Conservation (phyloP, 139 green algal genomes). For the Tetratostichococcus sp. region DNA sequence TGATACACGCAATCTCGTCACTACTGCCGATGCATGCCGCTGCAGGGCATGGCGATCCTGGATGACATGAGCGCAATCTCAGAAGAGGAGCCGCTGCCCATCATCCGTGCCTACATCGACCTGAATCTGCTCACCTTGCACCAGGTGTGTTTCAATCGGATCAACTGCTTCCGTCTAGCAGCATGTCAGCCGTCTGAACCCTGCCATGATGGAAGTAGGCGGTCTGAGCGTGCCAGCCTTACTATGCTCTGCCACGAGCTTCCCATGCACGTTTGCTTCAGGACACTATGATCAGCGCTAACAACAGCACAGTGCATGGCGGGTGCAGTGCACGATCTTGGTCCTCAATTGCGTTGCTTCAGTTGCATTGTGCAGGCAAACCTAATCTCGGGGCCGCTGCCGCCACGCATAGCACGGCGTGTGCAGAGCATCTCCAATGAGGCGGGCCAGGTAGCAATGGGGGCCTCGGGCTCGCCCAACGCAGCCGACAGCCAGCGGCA, state of each 20-base stretch:
- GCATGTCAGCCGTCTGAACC: too few species aligned
- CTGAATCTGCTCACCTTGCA: slow-evolving; percentile 79
- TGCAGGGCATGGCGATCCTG: slow-evolving; percentile 59
- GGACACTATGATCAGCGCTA: too few species aligned
- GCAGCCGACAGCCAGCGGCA: neutral
- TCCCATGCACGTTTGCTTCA: too few species aligned
- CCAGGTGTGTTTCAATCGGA: slow-evolving; percentile 5
- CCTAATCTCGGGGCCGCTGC: neutral
- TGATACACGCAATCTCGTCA: too few species aligned
- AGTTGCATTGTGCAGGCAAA: neutral
- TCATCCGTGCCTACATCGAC: slow-evolving; percentile 92
- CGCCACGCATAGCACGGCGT: neutral
- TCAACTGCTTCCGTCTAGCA: too few species aligned
- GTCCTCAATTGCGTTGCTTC: too few species aligned
- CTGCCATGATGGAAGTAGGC: too few species aligned
- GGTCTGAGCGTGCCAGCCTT: too few species aligned
- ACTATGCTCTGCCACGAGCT: too few species aligned
- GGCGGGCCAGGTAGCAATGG: neutral
- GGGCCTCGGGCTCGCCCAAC: neutral
- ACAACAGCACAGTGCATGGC: too few species aligned
- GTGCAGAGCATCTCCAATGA: neutral
- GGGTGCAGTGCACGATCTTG: too few species aligned
- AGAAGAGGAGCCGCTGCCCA: slow-evolving; percentile 43
- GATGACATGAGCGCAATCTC: slow-evolving; percentile 41
- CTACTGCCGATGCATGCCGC: too few species aligned